Percentiles rank a stretch among this genome's conserved stretches.
phyloP scores from a whole-genome alignment of 148 eudicot species.

The Tetragonia tetragonoides region DNA sequence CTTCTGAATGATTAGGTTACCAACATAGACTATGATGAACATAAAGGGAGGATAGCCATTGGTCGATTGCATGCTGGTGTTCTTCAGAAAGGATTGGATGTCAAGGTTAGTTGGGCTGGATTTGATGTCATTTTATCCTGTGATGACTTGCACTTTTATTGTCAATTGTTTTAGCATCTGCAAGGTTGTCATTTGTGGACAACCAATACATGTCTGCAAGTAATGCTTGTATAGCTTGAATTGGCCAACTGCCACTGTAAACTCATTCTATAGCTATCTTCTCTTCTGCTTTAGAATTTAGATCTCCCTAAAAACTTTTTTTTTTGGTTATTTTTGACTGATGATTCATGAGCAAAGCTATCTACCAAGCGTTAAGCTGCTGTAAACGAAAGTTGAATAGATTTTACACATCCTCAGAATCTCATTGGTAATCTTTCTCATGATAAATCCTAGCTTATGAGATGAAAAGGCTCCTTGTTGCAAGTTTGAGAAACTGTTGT shows the following conservation, averaged over 20 bases:
- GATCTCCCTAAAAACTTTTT: too few species aligned
- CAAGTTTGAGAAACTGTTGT: neutral
- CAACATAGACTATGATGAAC: slow-evolving; percentile 89
- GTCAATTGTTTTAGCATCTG: neutral
- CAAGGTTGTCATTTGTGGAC: neutral
- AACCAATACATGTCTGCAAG: neutral
- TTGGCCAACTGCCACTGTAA: neutral
- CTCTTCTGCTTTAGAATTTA: neutral
- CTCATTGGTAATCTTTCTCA: too few species aligned
- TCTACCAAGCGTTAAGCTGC: neutral
- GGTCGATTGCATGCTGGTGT: slow-evolving; percentile 97
- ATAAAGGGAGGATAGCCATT: slow-evolving; percentile 91
- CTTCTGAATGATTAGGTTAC: slow-evolving; percentile 50
- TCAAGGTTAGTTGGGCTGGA: slow-evolving; percentile 47
- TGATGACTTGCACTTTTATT: neutral
- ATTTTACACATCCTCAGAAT: neutral
- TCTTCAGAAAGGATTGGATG: slow-evolving; percentile 83
- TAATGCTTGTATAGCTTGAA: neutral
- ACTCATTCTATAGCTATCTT: neutral
- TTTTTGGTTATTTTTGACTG: neutral
- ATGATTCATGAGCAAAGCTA: neutral
- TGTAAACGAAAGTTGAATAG: neutral
- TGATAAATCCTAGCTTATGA: too few species aligned
- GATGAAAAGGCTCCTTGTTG: too few species aligned
- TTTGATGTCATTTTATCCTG: neutral